Evolutionary conservation across 2,329 filamentous ascomycete genomes (phyloP), one percentile per base, ranked within the genome.

Genomic region (Trichoderma endophyticum): DNA sequence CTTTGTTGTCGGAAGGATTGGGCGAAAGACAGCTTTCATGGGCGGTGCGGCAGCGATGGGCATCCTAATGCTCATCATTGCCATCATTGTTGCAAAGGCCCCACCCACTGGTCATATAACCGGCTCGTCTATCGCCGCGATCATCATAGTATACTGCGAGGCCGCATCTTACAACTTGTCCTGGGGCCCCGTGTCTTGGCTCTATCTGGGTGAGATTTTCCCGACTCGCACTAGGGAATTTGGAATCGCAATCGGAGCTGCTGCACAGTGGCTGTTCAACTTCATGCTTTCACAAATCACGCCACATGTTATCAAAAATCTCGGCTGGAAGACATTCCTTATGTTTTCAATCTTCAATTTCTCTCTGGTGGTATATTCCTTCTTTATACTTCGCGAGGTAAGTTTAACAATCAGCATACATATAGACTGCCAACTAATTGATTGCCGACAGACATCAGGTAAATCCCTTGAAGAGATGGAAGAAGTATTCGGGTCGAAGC

Each of bases 121-220:
- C 34, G 39, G 36, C 28, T 66, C 63, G 63, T 48, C 36, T n/a
- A 51, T 51, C 43, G 63, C 43, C 63, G 39, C 39, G 24, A 32
- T 66, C 63, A 32, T 51, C 14, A 66, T 66, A 26, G 39, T 66
- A 30, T 66, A 66, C 14, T 48, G 56, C 56, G 56, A 59, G 56
- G 56, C 56, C 56, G 56, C 56, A 30, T 66, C 63, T 66, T 59
- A 59, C 71, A 77, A 78, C 39, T 83, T 86, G 51, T 84, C 82
- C 0, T 88, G 85, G 85, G 86, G 86, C 1, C 85, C 85, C 1
- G 80, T 87, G 3, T 83, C 84, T 18, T 88, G 86, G 79, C 80
- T 86, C 2, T 88, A 86, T 75, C 81, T 84, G 72, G 77, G 78
- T 24, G 81, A 85, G 72, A 86, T 88, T 71, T 88, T 88, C 74